Conservation (phyloP, 192 early-diverging fungal genomes). For the Coemansia sp. region DNA sequence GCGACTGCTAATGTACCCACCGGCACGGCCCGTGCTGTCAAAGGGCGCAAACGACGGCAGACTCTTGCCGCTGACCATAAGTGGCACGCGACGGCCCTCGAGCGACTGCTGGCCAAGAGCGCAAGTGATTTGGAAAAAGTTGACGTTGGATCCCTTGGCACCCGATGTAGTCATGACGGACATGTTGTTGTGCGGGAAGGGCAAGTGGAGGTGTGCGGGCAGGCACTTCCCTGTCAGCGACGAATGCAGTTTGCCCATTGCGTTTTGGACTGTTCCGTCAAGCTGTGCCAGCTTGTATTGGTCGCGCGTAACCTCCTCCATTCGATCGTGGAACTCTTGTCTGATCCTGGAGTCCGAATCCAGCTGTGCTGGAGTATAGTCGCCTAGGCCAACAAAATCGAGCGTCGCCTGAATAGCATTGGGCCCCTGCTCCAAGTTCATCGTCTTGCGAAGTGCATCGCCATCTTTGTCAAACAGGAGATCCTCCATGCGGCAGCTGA, state of each 20-base stretch:
- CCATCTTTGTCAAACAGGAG: constrained; percentile 82
- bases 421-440: constrained; percentile 61
- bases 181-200: constrained; percentile 98
- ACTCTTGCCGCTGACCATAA: constrained; percentile 97
- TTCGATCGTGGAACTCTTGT: constrained; percentile 64
- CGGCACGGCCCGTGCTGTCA: constrained; percentile 85
- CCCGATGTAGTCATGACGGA: constrained; percentile 98
- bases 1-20: constrained; percentile 95
- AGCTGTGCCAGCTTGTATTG: constrained; percentile 83
- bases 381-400: constrained; percentile 70
- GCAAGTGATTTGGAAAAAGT: constrained; percentile 97
- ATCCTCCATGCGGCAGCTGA: constrained; percentile 99
- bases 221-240: constrained; percentile 32
- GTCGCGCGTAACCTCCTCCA: constrained; percentile 86
- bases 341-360: constrained; percentile 38
- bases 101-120: constrained; percentile 96
- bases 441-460: constrained; percentile 68
- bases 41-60: constrained; percentile 92
- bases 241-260: constrained; percentile 79
- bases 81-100: constrained; percentile 95
- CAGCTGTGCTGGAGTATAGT: constrained; percentile 43
- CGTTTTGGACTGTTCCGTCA: constrained; percentile 82
- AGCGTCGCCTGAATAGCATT: constrained; percentile 71
- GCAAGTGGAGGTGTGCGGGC: constrained; percentile 43
- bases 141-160: constrained; percentile 95